Percentiles rank a stretch among this genome's conserved stretches.
These are phyloP conservation scores for Macrolepiota dolichaula DNA, from an alignment of 768 basidiomycete genomes.

Conservation along the genomic window DNA sequence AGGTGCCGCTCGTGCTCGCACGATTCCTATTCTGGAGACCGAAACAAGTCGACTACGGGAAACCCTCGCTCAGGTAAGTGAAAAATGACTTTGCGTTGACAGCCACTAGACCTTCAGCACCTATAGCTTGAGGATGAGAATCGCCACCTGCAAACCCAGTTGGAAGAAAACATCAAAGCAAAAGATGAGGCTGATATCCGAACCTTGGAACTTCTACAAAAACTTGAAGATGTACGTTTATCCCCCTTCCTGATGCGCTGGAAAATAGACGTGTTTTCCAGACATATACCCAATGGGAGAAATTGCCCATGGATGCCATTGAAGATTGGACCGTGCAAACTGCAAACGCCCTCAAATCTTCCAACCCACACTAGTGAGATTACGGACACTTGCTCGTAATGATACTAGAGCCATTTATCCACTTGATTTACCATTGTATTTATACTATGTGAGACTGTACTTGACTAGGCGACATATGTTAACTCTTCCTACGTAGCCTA, in stretches of 20 bases:
- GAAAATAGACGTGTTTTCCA: not conserved
- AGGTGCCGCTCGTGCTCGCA: constrained; percentile 59
- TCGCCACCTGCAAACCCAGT: constrained; percentile 36
- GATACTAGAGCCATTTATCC: too few species aligned
- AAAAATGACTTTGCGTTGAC: not conserved
- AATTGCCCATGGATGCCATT: constrained; percentile 64
- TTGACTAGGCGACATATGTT: too few species aligned
- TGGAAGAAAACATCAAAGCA: constrained; percentile 45
- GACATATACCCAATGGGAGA: constrained; percentile 47
- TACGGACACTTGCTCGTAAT: not conserved
- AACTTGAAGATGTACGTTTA: constrained; percentile 47
- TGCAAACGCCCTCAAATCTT: constrained; percentile 34
- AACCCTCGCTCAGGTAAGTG: constrained; percentile 35
- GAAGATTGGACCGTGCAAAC: constrained; percentile 52
- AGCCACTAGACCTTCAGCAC: not conserved
- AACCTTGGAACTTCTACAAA: constrained; percentile 44
- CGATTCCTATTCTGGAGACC: constrained; percentile 53
- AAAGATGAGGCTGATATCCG: constrained; percentile 44
- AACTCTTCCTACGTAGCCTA: too few species aligned
- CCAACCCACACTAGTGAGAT: constrained; percentile 18
- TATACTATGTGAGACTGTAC: not conserved
- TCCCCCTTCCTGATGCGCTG: not conserved
- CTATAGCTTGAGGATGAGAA: constrained; percentile 63
- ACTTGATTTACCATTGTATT: not conserved
- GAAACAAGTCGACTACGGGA: constrained; percentile 37